Evolutionary conservation across 2,329 filamentous ascomycete species (phyloP).

Genomic region (Rosellinia necatrix): DNA sequence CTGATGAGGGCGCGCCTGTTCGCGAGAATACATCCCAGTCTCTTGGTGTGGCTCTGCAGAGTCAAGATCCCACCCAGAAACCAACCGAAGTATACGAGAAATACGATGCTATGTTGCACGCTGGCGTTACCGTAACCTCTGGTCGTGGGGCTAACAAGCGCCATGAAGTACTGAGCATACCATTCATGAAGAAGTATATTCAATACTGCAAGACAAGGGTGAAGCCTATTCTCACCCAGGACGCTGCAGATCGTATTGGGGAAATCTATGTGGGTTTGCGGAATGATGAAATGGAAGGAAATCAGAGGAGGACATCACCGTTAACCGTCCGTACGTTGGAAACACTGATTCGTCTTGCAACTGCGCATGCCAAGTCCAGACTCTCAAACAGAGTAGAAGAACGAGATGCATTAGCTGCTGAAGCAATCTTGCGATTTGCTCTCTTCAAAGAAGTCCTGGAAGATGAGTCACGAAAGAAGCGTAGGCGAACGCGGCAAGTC

Average conservation of each 20-base stretch:
- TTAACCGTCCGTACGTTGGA: constrained; percentile 97
- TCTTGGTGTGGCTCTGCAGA: constrained; percentile 84
- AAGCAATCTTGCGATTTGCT: constrained; percentile 89
- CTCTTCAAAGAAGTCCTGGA: constrained; percentile 94
- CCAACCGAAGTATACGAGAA: constrained; percentile 94
- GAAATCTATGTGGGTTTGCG: constrained; percentile 88
- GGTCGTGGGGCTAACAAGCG: constrained; percentile 76
- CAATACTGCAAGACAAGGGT: constrained; percentile 94
- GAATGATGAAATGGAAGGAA: constrained; percentile 94
- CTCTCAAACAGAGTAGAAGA: constrained; percentile 88
- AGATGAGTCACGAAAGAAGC: constrained; percentile 79
- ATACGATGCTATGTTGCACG: constrained; percentile 93
- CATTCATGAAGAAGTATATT: constrained; percentile 99
- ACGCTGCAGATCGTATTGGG: constrained; percentile 89
- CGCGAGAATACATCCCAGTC: constrained; percentile 84
- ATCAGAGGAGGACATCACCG: constrained; percentile 89
- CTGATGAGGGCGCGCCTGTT: constrained; percentile 91
- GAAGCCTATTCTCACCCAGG: constrained; percentile 87
- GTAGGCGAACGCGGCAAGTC: constrained; percentile 69
- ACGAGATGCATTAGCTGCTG: constrained; percentile 83
- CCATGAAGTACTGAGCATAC: constrained; percentile 89
- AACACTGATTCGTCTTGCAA: constrained; percentile 96
- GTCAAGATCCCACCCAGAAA: constrained; percentile 71
- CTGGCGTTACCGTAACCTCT: constrained; percentile 78
- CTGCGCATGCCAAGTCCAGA: constrained; percentile 91